phyloP scores from a whole-genome alignment of 805 yeast species.

The Komagataella ulmi region DNA sequence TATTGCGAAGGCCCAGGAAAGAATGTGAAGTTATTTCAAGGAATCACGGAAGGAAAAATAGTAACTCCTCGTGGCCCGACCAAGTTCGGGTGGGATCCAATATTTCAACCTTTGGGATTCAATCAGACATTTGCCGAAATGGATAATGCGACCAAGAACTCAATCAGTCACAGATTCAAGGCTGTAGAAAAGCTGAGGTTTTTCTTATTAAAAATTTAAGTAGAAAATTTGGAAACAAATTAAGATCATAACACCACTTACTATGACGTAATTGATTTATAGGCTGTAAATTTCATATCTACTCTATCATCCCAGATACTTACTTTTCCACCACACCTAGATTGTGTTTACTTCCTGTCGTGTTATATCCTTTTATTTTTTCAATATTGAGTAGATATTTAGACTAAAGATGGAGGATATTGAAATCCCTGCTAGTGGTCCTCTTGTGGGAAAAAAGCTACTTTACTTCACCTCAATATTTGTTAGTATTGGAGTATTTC shows the following conservation, averaged over 20 bases:
- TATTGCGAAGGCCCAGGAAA: constrained; percentile 72
- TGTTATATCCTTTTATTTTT: background rate
- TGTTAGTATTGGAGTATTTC: constrained; percentile 49
- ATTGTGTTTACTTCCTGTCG: background rate
- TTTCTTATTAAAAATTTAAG: constrained; percentile 21
- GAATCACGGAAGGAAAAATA: constrained; percentile 68
- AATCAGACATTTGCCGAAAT: constrained; percentile 80
- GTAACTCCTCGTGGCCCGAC: constrained; percentile 70
- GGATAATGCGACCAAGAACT: constrained; percentile 63
- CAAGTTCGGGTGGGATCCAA: constrained; percentile 90
- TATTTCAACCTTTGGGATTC: constrained; percentile 73
- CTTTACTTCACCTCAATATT: constrained; percentile 35
- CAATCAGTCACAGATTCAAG: constrained; percentile 75
- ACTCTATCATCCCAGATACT: background rate
- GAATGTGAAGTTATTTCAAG: constrained; percentile 72
- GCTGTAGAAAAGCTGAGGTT: constrained; percentile 66
- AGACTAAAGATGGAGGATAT: background rate
- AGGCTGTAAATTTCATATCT: background rate
- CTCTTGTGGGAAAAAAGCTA: constrained; percentile 18
- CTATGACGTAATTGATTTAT: background rate
- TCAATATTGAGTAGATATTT: background rate
- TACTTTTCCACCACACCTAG: background rate
- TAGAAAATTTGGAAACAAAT: background rate
- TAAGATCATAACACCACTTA: background rate
- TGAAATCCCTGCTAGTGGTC: constrained; percentile 9